Base-by-base conservation (phyloP, 2,329 filamentous ascomycete species). In the Colletotrichum chlorophyti region DNA sequence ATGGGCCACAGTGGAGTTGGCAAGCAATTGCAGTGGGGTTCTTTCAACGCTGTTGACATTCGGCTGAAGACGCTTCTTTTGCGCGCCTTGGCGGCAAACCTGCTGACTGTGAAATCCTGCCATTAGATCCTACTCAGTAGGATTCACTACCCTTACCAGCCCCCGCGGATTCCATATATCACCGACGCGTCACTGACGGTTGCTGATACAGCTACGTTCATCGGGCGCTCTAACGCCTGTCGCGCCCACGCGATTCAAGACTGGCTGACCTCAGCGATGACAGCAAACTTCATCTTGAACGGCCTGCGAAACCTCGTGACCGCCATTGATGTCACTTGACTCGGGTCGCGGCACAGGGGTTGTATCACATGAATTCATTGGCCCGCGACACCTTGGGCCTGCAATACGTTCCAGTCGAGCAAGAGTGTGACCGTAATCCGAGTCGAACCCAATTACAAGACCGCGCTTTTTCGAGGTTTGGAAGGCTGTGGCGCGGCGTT, bases 51-150 rank as follows among this genome's bases (percentile, higher is more conserved):
- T 34, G n/a, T n/a, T n/a, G n/a, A 26, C 34, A 17, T 29, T 52
- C 41, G 54, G 54, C 40, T 46, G 38, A 26, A 43, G 34, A 52
- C 38, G 53, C 48, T 24, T 9, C 21, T 23, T 38, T 50, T n/a
- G 17, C 32, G n/a, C n/a, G 50, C 49, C 35, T 38, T 34, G 35
- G 55, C 42, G 49, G 55, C 29, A 58, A 34, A 42, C 46, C 51
- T 60, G 57, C 57, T 51, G 51, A 55, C 52, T 29, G 27, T 24
- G 34, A 55, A 45, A 31, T 55, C 50, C 43, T 58, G 50, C n/a
- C n/a, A n/a, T n/a, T n/a, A n/a, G n/a, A n/a, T n/a, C n/a, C n/a
- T n/a, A n/a, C n/a, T n/a, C n/a, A n/a, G n/a, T n/a, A n/a, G n/a
- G n/a, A n/a, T n/a, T n/a, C n/a, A n/a, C n/a, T n/a, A n/a, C n/a